Base-by-base conservation (phyloP, 192 early-diverging fungal genomes). In the Rhizophagus sp. region DNA sequence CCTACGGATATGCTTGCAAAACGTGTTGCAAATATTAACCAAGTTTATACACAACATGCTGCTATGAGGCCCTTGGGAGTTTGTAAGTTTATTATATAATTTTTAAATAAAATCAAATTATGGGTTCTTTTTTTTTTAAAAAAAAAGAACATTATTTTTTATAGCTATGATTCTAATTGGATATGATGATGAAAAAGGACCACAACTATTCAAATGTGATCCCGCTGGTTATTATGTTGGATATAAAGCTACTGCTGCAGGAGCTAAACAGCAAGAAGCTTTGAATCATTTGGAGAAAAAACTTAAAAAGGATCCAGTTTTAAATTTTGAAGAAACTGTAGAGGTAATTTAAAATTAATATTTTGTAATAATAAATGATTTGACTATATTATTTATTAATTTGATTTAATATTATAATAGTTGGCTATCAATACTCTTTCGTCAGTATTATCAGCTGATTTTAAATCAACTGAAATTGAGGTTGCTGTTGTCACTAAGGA, bases 31-130 rank as follows among this genome's bases (percentile, higher is more conserved):
- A 97, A 96, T 81, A 93, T 99, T 83, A 98, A 98, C 83, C 98
- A 99, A 88, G 98, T 99, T 73, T 98, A 98, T 84, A 99, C 98
- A 70, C 98, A 99, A 83, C 96, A 99, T 80, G 98, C 98, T 36
- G 96, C 96, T 68, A 99, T 98, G 96, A 89, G 98, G 82, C 98
- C 97, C 52, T 87, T 97, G 47, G 98, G 97, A 77, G 96, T 98
- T 76, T 95, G 94, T 95, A 87, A 87, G 93, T 93, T 34, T 34
- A 27, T 6, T 41, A 41, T 4, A 36, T 36, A 36, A 36, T 36
- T 36, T 36, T 36, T 36, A 36, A 36, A 36, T 36, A 36, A 30
- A 30, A 30, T 30, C 30, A 30, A 30, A 30, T 36, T 3, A 36
- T 36, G 36, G 6, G 2, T 4, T 36, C 0, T 36, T 36, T 36